Percentiles rank a stretch among this genome's conserved stretches.
Evolutionary conservation across 345 rosid genomes (phyloP).

Genomic region (Linum lewisii): DNA sequence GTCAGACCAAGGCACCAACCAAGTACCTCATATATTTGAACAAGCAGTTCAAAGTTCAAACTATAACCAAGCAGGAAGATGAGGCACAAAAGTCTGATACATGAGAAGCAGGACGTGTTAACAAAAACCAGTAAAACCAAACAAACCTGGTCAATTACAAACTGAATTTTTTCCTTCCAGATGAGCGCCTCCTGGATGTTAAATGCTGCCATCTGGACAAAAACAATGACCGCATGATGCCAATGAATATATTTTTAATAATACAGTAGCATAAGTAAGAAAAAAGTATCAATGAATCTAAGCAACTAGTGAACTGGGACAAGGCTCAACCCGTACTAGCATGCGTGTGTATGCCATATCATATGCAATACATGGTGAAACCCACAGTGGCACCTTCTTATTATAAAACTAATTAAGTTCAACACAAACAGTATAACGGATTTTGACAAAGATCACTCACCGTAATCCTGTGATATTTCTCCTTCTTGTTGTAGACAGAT

Average conservation of each 20-base stretch:
- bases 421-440: constrained; percentile 1
- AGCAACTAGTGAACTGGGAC: background rate
- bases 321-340: background rate
- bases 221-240: constrained; percentile 16
- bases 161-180: constrained; percentile 92
- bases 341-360: background rate
- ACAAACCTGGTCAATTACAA: constrained; percentile 87
- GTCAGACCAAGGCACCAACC: background rate
- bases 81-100: background rate
- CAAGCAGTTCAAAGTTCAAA: background rate
- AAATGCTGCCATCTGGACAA: constrained; percentile 96
- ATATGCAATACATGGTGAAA: background rate
- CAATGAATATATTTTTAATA: background rate
- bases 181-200: constrained; percentile 87
- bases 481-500: constrained; percentile 88
- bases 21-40: background rate
- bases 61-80: background rate
- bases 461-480: constrained; percentile 76
- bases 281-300: background rate
- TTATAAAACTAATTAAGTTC: background rate
- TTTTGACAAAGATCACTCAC: constrained; percentile 32
- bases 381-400: background rate
- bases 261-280: background rate
- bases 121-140: constrained; percentile 2
- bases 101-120: too few relatives aligned